Evolutionary conservation across 306 rosid species (phyloP).

Genomic region (Medicago truncatula): MtrunA17r5.0-ANR NC_053045.1:56406501-56407000

Average conservation of each 20-base stretch:
- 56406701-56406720: slow-evolving; percentile 36
- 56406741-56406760: slow-evolving; percentile 49
- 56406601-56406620: slow-evolving; percentile 95
- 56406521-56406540: slow-evolving; percentile 53
- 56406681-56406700: slow-evolving; percentile 68
- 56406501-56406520: slow-evolving; percentile 87
- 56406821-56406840: slow-evolving; percentile 8
- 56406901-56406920: slow-evolving; percentile 36
- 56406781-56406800: slow-evolving; percentile 74
- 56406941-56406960: not conserved
- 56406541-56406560: slow-evolving; percentile 63
- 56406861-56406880: slow-evolving; percentile 65
- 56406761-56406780: slow-evolving; percentile 45
- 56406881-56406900: slow-evolving; percentile 68
- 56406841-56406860: slow-evolving; percentile 59
- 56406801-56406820: slow-evolving; percentile 18
- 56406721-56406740: slow-evolving; percentile 30
- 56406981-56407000: not conserved
- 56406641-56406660: slow-evolving; percentile 83
- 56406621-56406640: slow-evolving; percentile 86
- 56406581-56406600: slow-evolving; percentile 80
- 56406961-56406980: not conserved
- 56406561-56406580: slow-evolving; percentile 74
- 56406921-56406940: not conserved
- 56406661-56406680: slow-evolving; percentile 90